phyloP scores from a whole-genome alignment of 2,329 filamentous ascomycete species.

The Talaromyces islandicus region DNA sequence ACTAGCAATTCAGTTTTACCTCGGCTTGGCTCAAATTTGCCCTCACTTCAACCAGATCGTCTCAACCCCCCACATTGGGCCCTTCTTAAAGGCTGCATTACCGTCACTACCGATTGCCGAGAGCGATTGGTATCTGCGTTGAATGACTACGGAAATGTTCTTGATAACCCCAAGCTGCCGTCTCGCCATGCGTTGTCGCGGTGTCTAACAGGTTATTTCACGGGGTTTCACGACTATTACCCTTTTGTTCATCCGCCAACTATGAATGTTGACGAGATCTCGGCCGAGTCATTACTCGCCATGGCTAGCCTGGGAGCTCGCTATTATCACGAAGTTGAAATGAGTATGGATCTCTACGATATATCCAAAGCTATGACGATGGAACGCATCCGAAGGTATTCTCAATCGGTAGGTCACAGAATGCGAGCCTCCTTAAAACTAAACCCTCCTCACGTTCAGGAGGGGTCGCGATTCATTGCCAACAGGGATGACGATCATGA shows the following conservation, averaged over 20 bases:
- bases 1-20: background rate
- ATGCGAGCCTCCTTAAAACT: background rate
- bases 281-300: background rate
- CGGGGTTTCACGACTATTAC: background rate
- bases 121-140: background rate
- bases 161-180: background rate
- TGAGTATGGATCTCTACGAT: background rate
- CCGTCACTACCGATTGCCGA: background rate
- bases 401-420: background rate
- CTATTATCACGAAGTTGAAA: background rate
- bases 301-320: background rate
- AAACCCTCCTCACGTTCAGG: background rate
- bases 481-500: background rate
- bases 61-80: background rate
- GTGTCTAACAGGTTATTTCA: background rate
- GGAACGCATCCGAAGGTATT: background rate
- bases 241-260: background rate
- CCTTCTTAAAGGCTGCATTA: background rate
- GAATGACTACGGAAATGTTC: background rate
- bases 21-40: background rate
- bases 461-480: background rate
- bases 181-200: background rate
- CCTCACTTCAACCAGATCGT: background rate
- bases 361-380: background rate
- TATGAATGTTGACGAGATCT: background rate